Conservation (phyloP, 2,329 filamentous ascomycete genomes). For the Stagonosporopsis tanaceti region DNA sequence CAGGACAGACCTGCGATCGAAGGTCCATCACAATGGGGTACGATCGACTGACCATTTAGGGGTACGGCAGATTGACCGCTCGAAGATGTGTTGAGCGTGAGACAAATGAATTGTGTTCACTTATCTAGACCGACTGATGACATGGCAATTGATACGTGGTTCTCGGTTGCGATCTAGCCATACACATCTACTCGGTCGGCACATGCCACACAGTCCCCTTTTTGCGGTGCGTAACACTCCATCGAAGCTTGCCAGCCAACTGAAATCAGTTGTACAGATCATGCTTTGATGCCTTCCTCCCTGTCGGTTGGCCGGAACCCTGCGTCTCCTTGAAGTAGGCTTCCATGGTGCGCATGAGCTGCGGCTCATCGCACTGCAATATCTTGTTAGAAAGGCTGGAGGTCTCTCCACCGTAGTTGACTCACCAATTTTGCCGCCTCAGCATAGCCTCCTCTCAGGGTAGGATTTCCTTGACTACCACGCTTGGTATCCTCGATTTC, state of each 20-base stretch:
- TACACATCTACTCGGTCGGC: neutral
- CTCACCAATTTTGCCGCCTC: neutral
- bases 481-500: conserved; percentile 6
- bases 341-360: conserved; percentile 16
- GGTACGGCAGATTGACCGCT: conserved; percentile 37
- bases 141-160: neutral
- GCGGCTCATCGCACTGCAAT: conserved; percentile 1
- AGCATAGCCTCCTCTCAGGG: neutral
- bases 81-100: neutral
- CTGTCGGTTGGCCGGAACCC: neutral
- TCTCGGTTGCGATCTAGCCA: neutral
- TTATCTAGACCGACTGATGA: neutral
- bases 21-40: conserved; percentile 36
- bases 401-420: neutral
- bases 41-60: conserved; percentile 35
- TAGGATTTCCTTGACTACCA: neutral
- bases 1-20: conserved; percentile 42
- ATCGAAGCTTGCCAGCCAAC: neutral
- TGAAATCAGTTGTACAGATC: neutral
- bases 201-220: neutral
- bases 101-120: neutral
- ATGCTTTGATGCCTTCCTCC: conserved; percentile 2
- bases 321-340: conserved; percentile 17
- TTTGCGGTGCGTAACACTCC: neutral
- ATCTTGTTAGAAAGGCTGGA: neutral